Evolutionary conservation across 305 asterid species (phyloP).

Genomic region (Solanum hybrid): DNA sequence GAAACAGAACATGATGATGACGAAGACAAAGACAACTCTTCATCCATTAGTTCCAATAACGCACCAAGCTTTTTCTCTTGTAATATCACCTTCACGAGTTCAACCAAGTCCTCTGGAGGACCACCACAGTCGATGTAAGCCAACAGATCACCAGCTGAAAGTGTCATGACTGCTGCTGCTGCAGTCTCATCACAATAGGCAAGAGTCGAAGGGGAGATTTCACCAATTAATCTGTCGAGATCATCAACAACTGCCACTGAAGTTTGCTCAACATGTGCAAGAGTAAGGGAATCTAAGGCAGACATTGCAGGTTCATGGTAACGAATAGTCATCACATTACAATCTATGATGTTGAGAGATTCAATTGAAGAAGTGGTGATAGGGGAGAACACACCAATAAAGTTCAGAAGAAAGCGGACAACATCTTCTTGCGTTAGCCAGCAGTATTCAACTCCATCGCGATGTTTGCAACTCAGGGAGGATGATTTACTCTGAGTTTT

Average conservation of each 20-base stretch:
- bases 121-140: slow-evolving; percentile 75
- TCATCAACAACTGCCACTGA: slow-evolving; percentile 67
- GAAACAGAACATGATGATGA: slow-evolving; percentile 18
- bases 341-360: slow-evolving; percentile 44
- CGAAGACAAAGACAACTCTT: slow-evolving; percentile 21
- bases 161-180: slow-evolving; percentile 56
- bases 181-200: slow-evolving; percentile 62
- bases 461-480: slow-evolving; percentile 2
- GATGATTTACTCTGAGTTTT: slow-evolving; percentile 27
- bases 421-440: slow-evolving; percentile 73
- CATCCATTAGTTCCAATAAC: slow-evolving; percentile 48
- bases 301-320: slow-evolving; percentile 47
- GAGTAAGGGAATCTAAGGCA: slow-evolving; percentile 30
- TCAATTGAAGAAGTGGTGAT: slow-evolving; percentile 37
- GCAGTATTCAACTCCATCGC: slow-evolving; percentile 32
- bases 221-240: slow-evolving; percentile 46
- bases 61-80: slow-evolving; percentile 49
- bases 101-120: slow-evolving; percentile 64
- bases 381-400: slow-evolving; percentile 61
- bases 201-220: slow-evolving; percentile 59
- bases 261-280: slow-evolving; percentile 39
- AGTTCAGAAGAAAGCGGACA: slow-evolving; percentile 60
- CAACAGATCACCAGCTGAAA: slow-evolving; percentile 70
- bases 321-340: slow-evolving; percentile 35
- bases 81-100: slow-evolving; percentile 42